Percentiles rank a stretch among this genome's conserved stretches.
Evolutionary conservation across 257 asterid genomes (phyloP).

Genomic region (Plantago ovata): DNA sequence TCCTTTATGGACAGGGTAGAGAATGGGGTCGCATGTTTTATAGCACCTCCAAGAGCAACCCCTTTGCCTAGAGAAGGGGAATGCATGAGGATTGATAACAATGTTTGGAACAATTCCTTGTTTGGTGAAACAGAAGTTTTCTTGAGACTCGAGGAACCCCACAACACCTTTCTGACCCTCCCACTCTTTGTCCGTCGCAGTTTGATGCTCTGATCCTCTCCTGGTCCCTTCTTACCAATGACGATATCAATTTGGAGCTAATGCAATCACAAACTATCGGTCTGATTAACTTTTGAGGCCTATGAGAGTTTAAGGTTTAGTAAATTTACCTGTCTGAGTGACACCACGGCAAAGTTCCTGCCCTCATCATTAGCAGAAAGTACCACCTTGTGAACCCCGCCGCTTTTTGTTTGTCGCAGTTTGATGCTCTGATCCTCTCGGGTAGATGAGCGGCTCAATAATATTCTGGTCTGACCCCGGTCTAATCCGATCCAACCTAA

Average conservation of each 20-base stretch:
- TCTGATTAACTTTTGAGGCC: too few species aligned
- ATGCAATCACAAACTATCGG: too few species aligned
- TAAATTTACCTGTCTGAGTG: conserved; percentile 74
- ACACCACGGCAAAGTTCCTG: conserved; percentile 73
- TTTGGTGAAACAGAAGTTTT: conserved; percentile 72
- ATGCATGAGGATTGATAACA: conserved; percentile 91
- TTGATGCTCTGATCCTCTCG: conserved; percentile 80
- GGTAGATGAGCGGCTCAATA: too few species aligned
- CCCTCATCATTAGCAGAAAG: conserved; percentile 88
- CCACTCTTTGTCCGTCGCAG: too few species aligned
- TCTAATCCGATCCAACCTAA: too few species aligned
- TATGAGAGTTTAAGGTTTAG: background rate
- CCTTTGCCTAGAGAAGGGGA: conserved; percentile 95
- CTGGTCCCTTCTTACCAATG: too few species aligned
- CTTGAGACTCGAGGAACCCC: conserved; percentile 88
- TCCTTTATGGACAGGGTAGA: conserved; percentile 66
- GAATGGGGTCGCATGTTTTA: conserved; percentile 82
- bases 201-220: too few species aligned
- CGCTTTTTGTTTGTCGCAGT: conserved; percentile 87
- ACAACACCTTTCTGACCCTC: conserved; percentile 97
- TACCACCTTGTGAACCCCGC: conserved; percentile 89
- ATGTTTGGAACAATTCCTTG: conserved; percentile 93
- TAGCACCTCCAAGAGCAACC: conserved; percentile 70
- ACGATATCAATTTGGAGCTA: too few species aligned
- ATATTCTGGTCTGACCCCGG: too few species aligned